Conservation (phyloP, 2,329 filamentous ascomycete species). For the Colletotrichum sp. region DNA sequence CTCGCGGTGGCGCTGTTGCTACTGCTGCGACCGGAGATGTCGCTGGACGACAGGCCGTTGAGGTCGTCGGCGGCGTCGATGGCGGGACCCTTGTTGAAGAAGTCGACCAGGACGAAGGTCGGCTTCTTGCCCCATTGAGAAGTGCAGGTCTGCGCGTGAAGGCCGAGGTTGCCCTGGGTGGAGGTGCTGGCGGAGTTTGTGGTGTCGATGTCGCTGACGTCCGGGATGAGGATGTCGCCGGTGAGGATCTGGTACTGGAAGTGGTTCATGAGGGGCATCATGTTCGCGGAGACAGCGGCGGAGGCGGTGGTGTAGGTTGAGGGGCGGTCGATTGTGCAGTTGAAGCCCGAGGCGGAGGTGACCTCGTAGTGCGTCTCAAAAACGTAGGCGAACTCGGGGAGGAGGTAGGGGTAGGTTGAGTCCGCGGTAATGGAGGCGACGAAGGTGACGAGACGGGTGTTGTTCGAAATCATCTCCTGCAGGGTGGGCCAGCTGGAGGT, state of each 20-base stretch:
- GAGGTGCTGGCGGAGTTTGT: conserved; percentile 70
- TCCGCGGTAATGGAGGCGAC: conserved; percentile 59
- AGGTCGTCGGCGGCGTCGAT: conserved; percentile 72
- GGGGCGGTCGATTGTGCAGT: conserved; percentile 74
- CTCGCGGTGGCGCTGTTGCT: conserved; percentile 23
- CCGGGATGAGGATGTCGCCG: conserved; percentile 64
- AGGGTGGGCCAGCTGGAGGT: conserved; percentile 72
- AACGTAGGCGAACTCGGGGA: conserved; percentile 68
- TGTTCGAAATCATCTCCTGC: conserved; percentile 68
- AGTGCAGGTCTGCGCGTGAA: conserved; percentile 59
- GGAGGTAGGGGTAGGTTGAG: conserved; percentile 58
- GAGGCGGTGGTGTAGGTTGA: conserved; percentile 51
- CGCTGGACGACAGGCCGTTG: conserved; percentile 56
- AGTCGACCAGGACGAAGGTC: conserved; percentile 81
- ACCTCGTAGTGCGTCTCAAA: conserved; percentile 79
- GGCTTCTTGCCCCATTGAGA: conserved; percentile 66
- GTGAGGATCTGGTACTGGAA: conserved; percentile 69
- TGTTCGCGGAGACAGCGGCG: conserved; percentile 60
- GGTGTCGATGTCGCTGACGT: conserved; percentile 61
- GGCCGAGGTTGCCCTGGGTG: conserved; percentile 57
- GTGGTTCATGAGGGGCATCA: conserved; percentile 80
- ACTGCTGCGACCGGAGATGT: conserved; percentile 38
- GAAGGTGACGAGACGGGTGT: conserved; percentile 72
- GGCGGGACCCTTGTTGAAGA: conserved; percentile 75
- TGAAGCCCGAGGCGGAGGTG: conserved; percentile 67